Conservation (phyloP, 768 basidiomycete genomes). For the Podaxis mareebaensis region DNA sequence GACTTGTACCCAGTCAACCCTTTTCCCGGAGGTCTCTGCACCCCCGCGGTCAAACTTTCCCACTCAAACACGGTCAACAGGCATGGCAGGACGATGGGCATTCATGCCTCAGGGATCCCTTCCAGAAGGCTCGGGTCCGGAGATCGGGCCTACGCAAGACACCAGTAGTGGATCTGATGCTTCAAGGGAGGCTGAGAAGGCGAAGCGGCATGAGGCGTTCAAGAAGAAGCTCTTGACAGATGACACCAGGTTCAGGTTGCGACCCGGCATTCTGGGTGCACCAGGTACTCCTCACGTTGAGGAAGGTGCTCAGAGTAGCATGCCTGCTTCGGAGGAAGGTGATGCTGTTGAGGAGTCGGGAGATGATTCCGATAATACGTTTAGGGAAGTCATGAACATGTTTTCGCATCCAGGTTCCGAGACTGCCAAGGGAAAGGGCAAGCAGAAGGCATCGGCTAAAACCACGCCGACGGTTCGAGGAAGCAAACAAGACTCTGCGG, state of each 20-base stretch:
- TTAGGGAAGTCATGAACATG: conserved; percentile 46
- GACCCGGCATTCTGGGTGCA: conserved; percentile 7
- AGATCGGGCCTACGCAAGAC: not conserved
- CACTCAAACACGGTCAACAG: not conserved
- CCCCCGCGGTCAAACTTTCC: not conserved
- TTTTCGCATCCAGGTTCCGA: conserved; percentile 35
- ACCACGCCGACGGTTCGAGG: not conserved
- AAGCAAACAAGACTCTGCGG: conserved; percentile 24
- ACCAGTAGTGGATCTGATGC: not conserved
- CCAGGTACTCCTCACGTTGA: conserved; percentile 17
- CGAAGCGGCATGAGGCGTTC: conserved; percentile 41
- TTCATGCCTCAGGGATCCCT: conserved; percentile 2
- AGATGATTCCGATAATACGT: conserved; percentile 40
- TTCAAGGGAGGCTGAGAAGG: conserved; percentile 20
- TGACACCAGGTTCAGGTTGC: conserved; percentile 38
- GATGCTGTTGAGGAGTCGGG: conserved; percentile 25
- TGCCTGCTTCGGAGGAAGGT: conserved; percentile 14
- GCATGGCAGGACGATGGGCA: conserved; percentile 9
- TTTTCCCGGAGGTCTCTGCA: conserved; percentile 1
- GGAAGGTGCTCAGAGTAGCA: conserved; percentile 8
- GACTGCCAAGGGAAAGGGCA: conserved; percentile 36
- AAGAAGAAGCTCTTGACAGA: conserved; percentile 52
- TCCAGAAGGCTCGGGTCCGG: not conserved
- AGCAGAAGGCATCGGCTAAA: conserved; percentile 24
- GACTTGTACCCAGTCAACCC: conserved; percentile 6